These are phyloP conservation scores for Colletotrichum tanaceti DNA, from an alignment of 2,329 filamentous ascomycete species.

Conservation along the genomic window DNA sequence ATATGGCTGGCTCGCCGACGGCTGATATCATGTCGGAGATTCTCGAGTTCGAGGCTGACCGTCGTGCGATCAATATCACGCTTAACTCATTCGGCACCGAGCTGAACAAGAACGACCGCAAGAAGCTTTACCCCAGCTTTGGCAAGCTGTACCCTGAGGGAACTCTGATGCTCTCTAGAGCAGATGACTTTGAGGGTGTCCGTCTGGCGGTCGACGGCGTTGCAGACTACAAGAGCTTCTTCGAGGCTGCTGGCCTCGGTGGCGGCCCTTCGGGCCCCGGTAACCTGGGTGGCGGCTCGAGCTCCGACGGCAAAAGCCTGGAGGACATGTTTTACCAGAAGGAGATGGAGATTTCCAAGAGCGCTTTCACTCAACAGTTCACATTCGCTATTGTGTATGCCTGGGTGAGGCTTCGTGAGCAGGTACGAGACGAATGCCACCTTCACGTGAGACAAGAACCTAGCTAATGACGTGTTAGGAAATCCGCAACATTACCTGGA, in stretches of 20 bases:
- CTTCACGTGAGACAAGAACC: slow-evolving; percentile 16
- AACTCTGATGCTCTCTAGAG: slow-evolving; percentile 91
- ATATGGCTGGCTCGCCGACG: slow-evolving; percentile 88
- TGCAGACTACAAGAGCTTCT: slow-evolving; percentile 93
- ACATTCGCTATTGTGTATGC: slow-evolving; percentile 95
- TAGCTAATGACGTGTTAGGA: slow-evolving; percentile 72
- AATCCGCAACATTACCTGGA: slow-evolving; percentile 99
- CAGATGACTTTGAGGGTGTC: slow-evolving; percentile 95
- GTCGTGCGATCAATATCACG: slow-evolving; percentile 98
- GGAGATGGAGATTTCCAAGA: slow-evolving; percentile 98
- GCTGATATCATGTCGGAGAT: slow-evolving; percentile 96
- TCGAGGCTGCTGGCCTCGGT: slow-evolving; percentile 87
- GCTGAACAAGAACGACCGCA: slow-evolving; percentile 90
- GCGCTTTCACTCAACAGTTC: slow-evolving; percentile 95
- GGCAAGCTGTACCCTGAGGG: slow-evolving; percentile 94
- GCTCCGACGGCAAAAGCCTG: slow-evolving; percentile 85
- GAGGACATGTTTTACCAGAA: slow-evolving; percentile 99
- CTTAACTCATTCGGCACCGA: slow-evolving; percentile 99
- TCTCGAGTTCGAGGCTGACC: slow-evolving; percentile 95
- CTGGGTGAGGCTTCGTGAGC: slow-evolving; percentile 97
- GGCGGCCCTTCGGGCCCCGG: slow-evolving; percentile 78
- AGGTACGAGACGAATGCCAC: slow-evolving; percentile 70
- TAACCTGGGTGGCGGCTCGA: slow-evolving; percentile 85
- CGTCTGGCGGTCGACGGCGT: slow-evolving; percentile 93
- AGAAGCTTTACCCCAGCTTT: slow-evolving; percentile 94